These are phyloP conservation scores for Intubia oerlemansii DNA, from an alignment of 2,329 filamentous ascomycete species.

Conservation along the genomic window DNA sequence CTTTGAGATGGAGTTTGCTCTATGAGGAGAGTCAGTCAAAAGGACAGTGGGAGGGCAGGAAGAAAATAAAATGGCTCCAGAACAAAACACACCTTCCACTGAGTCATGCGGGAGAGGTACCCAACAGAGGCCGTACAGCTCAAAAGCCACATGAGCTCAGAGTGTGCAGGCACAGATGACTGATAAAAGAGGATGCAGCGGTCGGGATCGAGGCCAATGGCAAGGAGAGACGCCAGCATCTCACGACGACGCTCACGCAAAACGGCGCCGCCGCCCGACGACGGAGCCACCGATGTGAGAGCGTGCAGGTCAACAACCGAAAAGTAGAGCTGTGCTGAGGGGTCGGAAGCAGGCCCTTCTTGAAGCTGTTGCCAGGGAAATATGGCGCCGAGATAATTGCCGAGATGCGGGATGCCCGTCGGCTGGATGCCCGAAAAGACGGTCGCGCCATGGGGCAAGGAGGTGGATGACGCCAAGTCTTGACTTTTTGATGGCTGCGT, in stretches of 20 bases:
- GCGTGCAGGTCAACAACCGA: slow-evolving; percentile 89
- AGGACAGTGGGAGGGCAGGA: not conserved
- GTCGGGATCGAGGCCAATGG: slow-evolving; percentile 64
- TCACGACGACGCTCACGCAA: slow-evolving; percentile 48
- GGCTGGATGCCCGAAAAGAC: slow-evolving; percentile 97
- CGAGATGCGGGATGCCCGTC: slow-evolving; percentile 80
- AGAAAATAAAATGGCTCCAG: not conserved
- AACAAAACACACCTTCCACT: slow-evolving; percentile 56
- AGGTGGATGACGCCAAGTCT: not conserved
- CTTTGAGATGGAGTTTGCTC: slow-evolving; percentile 51
- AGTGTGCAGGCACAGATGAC: slow-evolving; percentile 48
- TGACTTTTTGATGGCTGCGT: slow-evolving; percentile 1
- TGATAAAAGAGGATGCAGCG: slow-evolving; percentile 48
- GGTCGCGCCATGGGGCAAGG: slow-evolving; percentile 14
- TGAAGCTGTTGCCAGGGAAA: slow-evolving; percentile 73
- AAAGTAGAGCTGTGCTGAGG: slow-evolving; percentile 39
- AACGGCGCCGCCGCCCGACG: slow-evolving; percentile 20
- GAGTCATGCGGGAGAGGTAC: slow-evolving; percentile 94
- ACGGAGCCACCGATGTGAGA: slow-evolving; percentile 37
- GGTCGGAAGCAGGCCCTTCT: slow-evolving; percentile 27
- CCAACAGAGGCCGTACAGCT: slow-evolving; percentile 82
- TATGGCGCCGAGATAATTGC: slow-evolving; percentile 85
- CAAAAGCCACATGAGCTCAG: slow-evolving; percentile 92
- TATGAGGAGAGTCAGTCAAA: slow-evolving; percentile 14
- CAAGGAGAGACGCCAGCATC: slow-evolving; percentile 59